Conservation (phyloP, 140 eudicot species). For the Cichorium intybus region DNA sequence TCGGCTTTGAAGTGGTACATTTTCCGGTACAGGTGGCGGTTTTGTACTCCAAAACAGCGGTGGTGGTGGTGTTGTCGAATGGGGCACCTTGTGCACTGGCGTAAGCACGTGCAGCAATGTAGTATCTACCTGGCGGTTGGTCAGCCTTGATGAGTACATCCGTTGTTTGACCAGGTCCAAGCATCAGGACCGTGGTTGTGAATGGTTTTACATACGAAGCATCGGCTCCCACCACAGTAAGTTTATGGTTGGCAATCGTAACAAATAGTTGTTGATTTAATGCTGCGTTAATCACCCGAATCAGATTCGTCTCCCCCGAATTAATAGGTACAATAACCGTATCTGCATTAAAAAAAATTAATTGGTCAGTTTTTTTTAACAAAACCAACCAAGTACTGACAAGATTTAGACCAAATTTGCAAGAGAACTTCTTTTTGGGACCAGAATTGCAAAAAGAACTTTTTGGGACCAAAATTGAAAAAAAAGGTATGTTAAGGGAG, state of each 20-base stretch:
- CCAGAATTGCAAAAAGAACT: too few species aligned
- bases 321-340: slow-evolving; percentile 59
- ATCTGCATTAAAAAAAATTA: slow-evolving; percentile 38
- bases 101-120: slow-evolving; percentile 89
- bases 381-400: neutral
- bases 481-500: too few species aligned
- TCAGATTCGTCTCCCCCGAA: slow-evolving; percentile 71
- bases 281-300: slow-evolving; percentile 74
- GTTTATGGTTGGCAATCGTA: slow-evolving; percentile 77
- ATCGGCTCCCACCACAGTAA: slow-evolving; percentile 88
- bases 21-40: slow-evolving; percentile 44
- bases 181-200: slow-evolving; percentile 75
- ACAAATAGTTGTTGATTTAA: slow-evolving; percentile 84
- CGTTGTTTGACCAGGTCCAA: slow-evolving; percentile 96
- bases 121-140: slow-evolving; percentile 78
- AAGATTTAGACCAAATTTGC: too few species aligned
- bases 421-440: too few species aligned
- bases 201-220: slow-evolving; percentile 93
- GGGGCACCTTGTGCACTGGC: slow-evolving; percentile 92
- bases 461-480: too few species aligned
- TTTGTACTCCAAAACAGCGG: slow-evolving; percentile 85
- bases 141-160: slow-evolving; percentile 80
- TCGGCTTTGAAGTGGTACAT: slow-evolving; percentile 46
- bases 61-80: slow-evolving; percentile 89
- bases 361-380: neutral